Base-by-base conservation (phyloP, 805 yeast species). In the Tetrapisispora taiwanensis region DNA sequence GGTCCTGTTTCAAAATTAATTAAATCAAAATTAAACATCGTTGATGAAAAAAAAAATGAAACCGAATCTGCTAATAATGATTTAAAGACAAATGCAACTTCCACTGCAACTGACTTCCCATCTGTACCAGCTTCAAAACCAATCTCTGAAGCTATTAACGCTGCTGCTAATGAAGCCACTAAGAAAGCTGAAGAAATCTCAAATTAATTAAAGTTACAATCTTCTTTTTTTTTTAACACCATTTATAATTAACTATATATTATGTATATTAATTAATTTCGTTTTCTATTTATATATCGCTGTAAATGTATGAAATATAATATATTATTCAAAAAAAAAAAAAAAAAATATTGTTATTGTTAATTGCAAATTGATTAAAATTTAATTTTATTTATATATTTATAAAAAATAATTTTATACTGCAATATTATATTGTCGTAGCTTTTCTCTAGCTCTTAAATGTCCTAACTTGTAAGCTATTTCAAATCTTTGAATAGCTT, bases 1-100 rank as follows among this genome's bases (percentile, higher is more conserved):
- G 83, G 84, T 37, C 90, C 90, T 43, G 76, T 81, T 46, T 78
- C 84, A 34, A 59, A 70, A 30, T 75, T 78, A 56, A 65, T 82
- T 58, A 69, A 73, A 59, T 67, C 77, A 7, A 53, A 50, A 41
- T 45, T 43, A 33, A 30, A 33, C 19, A 19, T 26, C 10, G 35
- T 20, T 17, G 39, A 26, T 17, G 43, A 33, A 18, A 41, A 41
- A 30, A 42, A 42, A 31, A 20, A 10, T 8, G 46, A 40, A 39
- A n/a, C 46, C 10, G 45, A 39, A 28, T 32, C 47, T 52, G 62
- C 67, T 42, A 85, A 85, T 31, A 79, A 59, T 45, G n/a, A n/a
- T n/a, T n/a, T n/a, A n/a, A n/a, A n/a, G n/a, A 28, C 54, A 14
- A 52, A 68, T 28, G 53, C 67, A 6, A 43, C 54, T 36, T 54